Conservation (phyloP, 176 grass and related monocot species). For the Carex cristatella region DNA sequence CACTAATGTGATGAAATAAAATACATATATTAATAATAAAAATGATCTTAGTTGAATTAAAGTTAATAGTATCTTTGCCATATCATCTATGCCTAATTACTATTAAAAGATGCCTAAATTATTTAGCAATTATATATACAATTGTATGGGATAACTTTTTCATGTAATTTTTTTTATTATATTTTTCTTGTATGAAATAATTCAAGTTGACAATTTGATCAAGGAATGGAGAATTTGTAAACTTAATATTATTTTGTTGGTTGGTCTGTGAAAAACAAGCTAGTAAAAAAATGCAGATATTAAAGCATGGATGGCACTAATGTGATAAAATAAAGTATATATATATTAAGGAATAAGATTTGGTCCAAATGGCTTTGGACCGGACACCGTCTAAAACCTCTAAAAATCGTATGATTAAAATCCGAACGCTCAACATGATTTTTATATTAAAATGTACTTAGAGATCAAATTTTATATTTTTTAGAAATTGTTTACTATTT, state of each 20-base stretch:
- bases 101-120: not conserved
- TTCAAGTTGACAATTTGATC: not conserved
- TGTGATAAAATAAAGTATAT: not conserved
- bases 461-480: no score
- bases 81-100: not conserved
- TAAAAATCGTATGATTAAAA: no score
- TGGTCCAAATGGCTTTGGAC: no score
- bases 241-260: not conserved
- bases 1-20: not conserved
- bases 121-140: not conserved
- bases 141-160: not conserved
- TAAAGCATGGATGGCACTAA: constrained; percentile 2
- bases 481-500: no score
- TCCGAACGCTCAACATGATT: no score
- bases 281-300: not conserved
- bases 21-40: not conserved
- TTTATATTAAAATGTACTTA: no score
- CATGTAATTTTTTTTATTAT: not conserved
- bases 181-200: not conserved
- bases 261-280: not conserved
- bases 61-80: not conserved
- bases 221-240: not conserved
- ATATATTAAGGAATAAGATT: not conserved
- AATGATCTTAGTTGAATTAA: not conserved
- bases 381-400: no score